Conservation (phyloP, 108 stramenopile genomes). For the Nannochloropsis oceanica region DNA sequence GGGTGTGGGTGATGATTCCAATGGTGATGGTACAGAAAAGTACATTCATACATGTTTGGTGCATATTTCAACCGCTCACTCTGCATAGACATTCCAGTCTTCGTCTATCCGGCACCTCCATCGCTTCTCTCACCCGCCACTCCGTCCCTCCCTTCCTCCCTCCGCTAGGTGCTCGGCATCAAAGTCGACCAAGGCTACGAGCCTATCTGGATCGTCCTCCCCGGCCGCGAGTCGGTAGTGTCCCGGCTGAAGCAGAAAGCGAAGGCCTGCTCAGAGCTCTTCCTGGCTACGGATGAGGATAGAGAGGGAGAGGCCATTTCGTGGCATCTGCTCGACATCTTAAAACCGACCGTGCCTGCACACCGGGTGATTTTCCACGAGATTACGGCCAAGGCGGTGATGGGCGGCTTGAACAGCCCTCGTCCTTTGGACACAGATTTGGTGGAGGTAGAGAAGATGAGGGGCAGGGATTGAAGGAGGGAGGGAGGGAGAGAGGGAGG, state of each 20-base stretch:
- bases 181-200: conserved; percentile 44
- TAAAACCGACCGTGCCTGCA: conserved; percentile 10
- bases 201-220: conserved; percentile 45
- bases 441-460: background rate
- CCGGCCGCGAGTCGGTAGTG: conserved; percentile 34
- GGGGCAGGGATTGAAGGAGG: too few relatives aligned
- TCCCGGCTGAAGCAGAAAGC: conserved; percentile 12
- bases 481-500: too few relatives aligned
- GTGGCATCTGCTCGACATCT: conserved; percentile 53
- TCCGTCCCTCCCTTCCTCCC: background rate
- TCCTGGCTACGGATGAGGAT: conserved; percentile 68
- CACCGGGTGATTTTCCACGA: conserved; percentile 57
- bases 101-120: background rate
- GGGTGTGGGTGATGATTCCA: too few relatives aligned
- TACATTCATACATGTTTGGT: conserved; percentile 20
- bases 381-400: conserved; percentile 48
- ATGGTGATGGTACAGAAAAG: too few relatives aligned
- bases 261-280: conserved; percentile 14
- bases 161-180: background rate
- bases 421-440: background rate
- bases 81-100: background rate
- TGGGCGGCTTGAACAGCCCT: background rate
- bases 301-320: conserved; percentile 76
- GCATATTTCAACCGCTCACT: conserved; percentile 12
- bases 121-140: background rate